Conservation (phyloP, 2,329 filamentous ascomycete genomes). For the Canariomyces notabilis region DNA sequence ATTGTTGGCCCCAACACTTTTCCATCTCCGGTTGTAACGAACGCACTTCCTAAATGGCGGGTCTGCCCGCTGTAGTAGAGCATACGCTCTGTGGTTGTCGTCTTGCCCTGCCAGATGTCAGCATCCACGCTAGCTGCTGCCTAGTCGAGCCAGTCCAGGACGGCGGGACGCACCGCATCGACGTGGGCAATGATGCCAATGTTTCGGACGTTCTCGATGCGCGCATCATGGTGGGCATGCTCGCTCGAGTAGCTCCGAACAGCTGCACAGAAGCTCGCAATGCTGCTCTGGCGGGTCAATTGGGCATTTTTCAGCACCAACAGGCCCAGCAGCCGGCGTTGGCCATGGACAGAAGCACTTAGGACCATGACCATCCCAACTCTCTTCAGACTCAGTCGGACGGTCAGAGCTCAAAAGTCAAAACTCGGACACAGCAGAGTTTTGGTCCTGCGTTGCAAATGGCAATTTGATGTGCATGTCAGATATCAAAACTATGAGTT, state of each 20-base stretch:
- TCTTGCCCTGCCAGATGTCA: conserved; percentile 64
- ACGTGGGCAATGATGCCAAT: conserved; percentile 99
- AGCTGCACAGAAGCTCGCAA: neutral
- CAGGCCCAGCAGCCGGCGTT: conserved; percentile 4
- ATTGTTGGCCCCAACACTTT: no score
- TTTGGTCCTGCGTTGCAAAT: conserved; percentile 14
- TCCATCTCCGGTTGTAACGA: no score
- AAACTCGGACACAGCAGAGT: conserved; percentile 1
- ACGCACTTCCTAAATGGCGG: conserved; percentile 68
- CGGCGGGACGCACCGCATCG: conserved; percentile 61
- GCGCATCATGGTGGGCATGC: conserved; percentile 32
- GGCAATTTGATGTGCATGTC: conserved; percentile 8
- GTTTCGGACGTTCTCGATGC: conserved; percentile 69
- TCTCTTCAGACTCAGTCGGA: neutral
- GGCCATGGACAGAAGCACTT: neutral
- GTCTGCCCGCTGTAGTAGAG: conserved; percentile 93
- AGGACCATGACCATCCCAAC: neutral
- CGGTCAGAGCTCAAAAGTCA: neutral
- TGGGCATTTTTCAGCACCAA: conserved; percentile 16
- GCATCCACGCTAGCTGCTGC: conserved; percentile 1
- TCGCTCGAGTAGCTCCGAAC: conserved; percentile 17
- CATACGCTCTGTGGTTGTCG: conserved; percentile 98
- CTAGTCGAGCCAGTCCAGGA: neutral
- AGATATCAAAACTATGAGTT: conserved; percentile 1
- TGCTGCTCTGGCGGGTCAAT: conserved; percentile 2